These are phyloP conservation scores for Trametes cingulata DNA, from an alignment of 768 basidiomycete species.

Conservation along the genomic window DNA sequence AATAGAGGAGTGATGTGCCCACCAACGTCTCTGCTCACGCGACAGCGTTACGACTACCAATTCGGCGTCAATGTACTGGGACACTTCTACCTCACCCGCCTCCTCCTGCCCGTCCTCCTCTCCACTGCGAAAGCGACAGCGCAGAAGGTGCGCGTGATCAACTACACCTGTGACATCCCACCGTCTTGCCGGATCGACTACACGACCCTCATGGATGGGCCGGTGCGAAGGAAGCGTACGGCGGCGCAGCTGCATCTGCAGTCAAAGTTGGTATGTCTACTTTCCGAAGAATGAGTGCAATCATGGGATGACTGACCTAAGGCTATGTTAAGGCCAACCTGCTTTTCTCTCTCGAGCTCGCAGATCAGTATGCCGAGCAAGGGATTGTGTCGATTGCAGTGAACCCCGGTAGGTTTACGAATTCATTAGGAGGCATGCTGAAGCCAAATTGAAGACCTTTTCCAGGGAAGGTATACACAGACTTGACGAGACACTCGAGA, in stretches of 20 bases:
- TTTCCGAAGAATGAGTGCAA: not conserved
- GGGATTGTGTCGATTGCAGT: conserved; percentile 45
- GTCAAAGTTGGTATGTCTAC: conserved; percentile 46
- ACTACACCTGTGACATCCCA: conserved; percentile 41
- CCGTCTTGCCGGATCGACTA: conserved; percentile 38
- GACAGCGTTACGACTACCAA: conserved; percentile 42
- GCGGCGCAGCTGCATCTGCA: conserved; percentile 25
- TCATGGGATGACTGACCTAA: not conserved
- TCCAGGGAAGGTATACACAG: conserved; percentile 7
- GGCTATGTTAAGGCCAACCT: not conserved
- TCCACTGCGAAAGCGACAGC: conserved; percentile 40
- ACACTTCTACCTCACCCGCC: conserved; percentile 58
- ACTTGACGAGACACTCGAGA: not conserved
- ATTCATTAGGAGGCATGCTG: not conserved
- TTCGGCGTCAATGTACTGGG: conserved; percentile 41
- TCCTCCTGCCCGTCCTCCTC: conserved; percentile 49
- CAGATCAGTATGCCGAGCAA: conserved; percentile 45
- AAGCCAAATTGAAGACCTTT: not conserved
- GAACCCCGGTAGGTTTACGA: conserved; percentile 41
- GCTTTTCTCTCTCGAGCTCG: conserved; percentile 48
- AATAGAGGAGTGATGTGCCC: conserved; percentile 32
- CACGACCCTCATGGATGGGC: conserved; percentile 36
- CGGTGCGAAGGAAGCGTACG: conserved; percentile 18
- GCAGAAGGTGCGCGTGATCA: conserved; percentile 46
- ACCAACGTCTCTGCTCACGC: conserved; percentile 1